Conservation (phyloP, 1,284 basidiomycete species). For the Sporisorium graminicola region DNA sequence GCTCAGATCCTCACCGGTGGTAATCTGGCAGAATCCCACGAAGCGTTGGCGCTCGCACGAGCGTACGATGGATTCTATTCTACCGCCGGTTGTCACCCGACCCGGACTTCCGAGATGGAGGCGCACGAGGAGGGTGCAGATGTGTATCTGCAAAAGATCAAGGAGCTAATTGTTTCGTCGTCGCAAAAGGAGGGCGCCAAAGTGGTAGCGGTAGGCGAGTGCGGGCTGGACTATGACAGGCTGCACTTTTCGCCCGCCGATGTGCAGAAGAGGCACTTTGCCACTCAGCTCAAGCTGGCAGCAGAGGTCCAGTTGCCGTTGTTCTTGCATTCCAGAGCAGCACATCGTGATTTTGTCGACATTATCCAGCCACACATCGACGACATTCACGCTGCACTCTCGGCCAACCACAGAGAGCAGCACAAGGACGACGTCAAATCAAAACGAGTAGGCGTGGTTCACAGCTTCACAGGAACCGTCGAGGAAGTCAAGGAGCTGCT, state of each 20-base stretch:
- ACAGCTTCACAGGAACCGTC: conserved; percentile 83
- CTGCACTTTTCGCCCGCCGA: conserved; percentile 78
- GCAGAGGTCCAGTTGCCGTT: conserved; percentile 81
- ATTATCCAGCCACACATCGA: conserved; percentile 72
- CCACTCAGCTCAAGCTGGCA: conserved; percentile 79
- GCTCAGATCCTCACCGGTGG: conserved; percentile 87
- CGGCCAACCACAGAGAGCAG: not conserved
- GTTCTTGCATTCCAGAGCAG: conserved; percentile 84
- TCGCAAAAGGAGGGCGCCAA: conserved; percentile 10
- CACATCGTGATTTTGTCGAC: conserved; percentile 76
- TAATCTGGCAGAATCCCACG: conserved; percentile 77
- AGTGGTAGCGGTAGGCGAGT: conserved; percentile 82
- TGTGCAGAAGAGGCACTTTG: conserved; percentile 79
- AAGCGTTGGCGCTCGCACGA: conserved; percentile 77
- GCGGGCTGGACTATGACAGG: conserved; percentile 89
- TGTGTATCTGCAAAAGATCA: conserved; percentile 76
- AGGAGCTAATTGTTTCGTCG: conserved; percentile 21
- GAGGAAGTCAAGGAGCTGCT: conserved; percentile 81
- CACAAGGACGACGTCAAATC: conserved; percentile 18
- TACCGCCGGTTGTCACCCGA: conserved; percentile 88
- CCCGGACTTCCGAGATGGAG: conserved; percentile 82
- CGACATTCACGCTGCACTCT: conserved; percentile 17
- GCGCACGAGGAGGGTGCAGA: conserved; percentile 74
- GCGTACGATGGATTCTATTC: conserved; percentile 77
- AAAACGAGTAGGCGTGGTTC: conserved; percentile 75